A percentile compares a stretch with the other conserved stretches of the same genome.
Evolutionary conservation across 352 stramenopile genomes (phyloP).

Genomic region (Phytophthora vignae): DNA sequence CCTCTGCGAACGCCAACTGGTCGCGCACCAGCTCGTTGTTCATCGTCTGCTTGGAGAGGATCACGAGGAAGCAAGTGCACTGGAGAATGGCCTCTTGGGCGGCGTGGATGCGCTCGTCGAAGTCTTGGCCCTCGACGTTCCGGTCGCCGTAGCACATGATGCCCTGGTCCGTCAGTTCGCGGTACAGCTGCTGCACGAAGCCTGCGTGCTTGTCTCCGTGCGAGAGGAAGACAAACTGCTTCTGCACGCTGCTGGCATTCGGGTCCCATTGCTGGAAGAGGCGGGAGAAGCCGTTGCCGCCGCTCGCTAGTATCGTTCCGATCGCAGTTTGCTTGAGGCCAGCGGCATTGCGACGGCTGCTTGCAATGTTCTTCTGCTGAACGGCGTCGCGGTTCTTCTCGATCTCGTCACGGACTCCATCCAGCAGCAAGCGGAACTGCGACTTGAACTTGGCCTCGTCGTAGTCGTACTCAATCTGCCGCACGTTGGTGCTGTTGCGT

Average conservation of each 20-base stretch:
- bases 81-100: slow-evolving; percentile 82
- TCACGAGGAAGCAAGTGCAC: slow-evolving; percentile 79
- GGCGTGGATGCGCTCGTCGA: slow-evolving; percentile 80
- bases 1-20: slow-evolving; percentile 84
- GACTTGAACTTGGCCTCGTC: slow-evolving; percentile 70
- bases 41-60: slow-evolving; percentile 82
- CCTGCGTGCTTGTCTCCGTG: slow-evolving; percentile 75
- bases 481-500: slow-evolving; percentile 58
- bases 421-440: slow-evolving; percentile 80
- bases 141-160: slow-evolving; percentile 76
- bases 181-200: slow-evolving; percentile 77
- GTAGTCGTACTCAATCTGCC: slow-evolving; percentile 87
- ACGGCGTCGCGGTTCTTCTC: slow-evolving; percentile 71
- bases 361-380: slow-evolving; percentile 52
- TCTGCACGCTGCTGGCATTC: slow-evolving; percentile 30
- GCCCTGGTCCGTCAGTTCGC: slow-evolving; percentile 59
- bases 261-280: slow-evolving; percentile 74
- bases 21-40: slow-evolving; percentile 79
- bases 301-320: slow-evolving; percentile 33
- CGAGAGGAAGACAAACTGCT: slow-evolving; percentile 81
- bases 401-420: slow-evolving; percentile 86
- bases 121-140: slow-evolving; percentile 64
- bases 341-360: slow-evolving; percentile 28
- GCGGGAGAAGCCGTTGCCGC: slow-evolving; percentile 51
- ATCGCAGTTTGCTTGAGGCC: slow-evolving; percentile 38